A percentile compares a stretch with the other conserved stretches of the same genome.
These are phyloP conservation scores for Hypoxylon sp. DNA, from an alignment of 2,329 filamentous ascomycete genomes.

Conservation along the genomic window DNA sequence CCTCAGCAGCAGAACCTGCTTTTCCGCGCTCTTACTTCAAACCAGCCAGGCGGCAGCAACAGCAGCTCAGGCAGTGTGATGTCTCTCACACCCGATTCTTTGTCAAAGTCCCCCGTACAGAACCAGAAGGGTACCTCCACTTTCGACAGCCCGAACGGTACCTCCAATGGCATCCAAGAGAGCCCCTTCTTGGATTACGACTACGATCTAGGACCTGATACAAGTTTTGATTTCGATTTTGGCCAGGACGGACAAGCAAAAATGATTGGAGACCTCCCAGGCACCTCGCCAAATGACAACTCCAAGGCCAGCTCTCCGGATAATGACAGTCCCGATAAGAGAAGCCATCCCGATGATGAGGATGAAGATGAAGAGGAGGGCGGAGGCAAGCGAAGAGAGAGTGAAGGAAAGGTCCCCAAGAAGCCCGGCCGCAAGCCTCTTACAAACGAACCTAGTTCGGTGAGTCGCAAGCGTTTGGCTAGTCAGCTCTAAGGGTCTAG, in stretches of 20 bases:
- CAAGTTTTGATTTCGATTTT: constrained; percentile 80
- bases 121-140: constrained; percentile 55
- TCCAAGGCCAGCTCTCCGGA: constrained; percentile 72
- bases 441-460: constrained; percentile 94
- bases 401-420: constrained; percentile 88
- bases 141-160: constrained; percentile 57
- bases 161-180: constrained; percentile 68
- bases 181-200: constrained; percentile 89
- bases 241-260: constrained; percentile 67
- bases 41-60: constrained; percentile 60
- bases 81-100: constrained; percentile 62
- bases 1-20: constrained; percentile 82
- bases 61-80: constrained; percentile 55
- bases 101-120: constrained; percentile 64
- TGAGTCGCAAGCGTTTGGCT: constrained; percentile 66
- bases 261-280: constrained; percentile 83
- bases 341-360: constrained; percentile 78
- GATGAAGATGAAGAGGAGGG: constrained; percentile 69
- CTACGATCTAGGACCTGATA: constrained; percentile 80
- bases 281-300: constrained; percentile 54
- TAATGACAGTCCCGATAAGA: constrained; percentile 74
- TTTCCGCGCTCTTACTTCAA: constrained; percentile 81
- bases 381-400: constrained; percentile 79
- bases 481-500: constrained; percentile 32
- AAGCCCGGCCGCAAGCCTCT: constrained; percentile 97